phyloP scores from a whole-genome alignment of 2,329 filamentous ascomycete genomes.

The Fusarium cicatricum region DNA sequence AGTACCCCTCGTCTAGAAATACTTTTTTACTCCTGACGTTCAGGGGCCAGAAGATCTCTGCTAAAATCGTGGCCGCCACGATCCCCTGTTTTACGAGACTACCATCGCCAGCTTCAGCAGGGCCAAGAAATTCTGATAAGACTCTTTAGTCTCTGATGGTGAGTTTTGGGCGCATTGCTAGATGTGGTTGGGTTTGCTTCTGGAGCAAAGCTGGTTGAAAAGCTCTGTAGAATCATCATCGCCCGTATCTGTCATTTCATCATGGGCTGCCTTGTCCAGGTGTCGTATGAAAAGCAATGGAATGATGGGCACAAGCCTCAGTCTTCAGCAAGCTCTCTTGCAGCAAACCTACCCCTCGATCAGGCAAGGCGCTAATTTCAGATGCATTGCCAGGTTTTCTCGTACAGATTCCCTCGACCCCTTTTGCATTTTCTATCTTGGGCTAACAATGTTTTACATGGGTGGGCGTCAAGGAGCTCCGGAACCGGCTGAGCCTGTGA shows the following conservation, averaged over 20 bases:
- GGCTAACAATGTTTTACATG: slow-evolving; percentile 23
- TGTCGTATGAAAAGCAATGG: slow-evolving; percentile 22
- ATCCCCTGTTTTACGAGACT: slow-evolving; percentile 14
- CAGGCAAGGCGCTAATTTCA: slow-evolving; percentile 26
- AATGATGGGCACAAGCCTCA: slow-evolving; percentile 34
- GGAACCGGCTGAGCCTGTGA: no score
- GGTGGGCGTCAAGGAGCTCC: slow-evolving; percentile 11
- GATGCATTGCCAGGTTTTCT: slow-evolving; percentile 26
- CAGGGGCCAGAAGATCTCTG: slow-evolving; percentile 22
- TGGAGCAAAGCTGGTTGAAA: no score
- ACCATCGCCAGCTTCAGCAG: slow-evolving; percentile 3
- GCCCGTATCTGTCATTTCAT: no score
- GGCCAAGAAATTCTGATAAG: slow-evolving; percentile 18
- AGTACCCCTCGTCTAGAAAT: slow-evolving; percentile 6
- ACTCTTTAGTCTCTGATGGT: not conserved
- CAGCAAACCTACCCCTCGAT: slow-evolving; percentile 16
- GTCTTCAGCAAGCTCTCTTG: slow-evolving; percentile 7
- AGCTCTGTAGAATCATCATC: no score
- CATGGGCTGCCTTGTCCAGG: slow-evolving; percentile 19
- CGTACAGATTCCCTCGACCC: slow-evolving; percentile 28
- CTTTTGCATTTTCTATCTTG: slow-evolving; percentile 20
- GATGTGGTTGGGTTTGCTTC: slow-evolving; percentile 2
- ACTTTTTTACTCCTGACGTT: slow-evolving; percentile 3
- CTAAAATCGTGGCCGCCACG: slow-evolving; percentile 14
- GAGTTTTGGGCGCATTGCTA: slow-evolving; percentile 5